phyloP scores from a whole-genome alignment of 2,329 filamentous ascomycete genomes.

The Aspergillus fumigatus region DNA sequence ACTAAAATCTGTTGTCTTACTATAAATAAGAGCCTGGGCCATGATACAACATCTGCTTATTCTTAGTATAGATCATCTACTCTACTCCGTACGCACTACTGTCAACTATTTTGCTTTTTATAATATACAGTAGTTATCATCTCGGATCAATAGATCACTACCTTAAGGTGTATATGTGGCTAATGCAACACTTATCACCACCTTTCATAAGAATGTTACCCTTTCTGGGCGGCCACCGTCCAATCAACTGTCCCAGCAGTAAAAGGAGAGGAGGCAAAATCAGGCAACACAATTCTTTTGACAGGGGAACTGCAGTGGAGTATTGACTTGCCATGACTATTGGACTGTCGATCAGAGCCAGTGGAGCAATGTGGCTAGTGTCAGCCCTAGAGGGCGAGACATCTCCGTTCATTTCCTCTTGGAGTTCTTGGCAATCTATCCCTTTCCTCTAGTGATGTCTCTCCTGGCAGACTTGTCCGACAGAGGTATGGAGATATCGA shows the following conservation, averaged over 20 bases:
- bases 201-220: neutral
- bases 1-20: neutral
- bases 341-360: neutral
- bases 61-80: neutral
- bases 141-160: too few species aligned
- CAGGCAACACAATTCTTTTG: slow-evolving; percentile 3
- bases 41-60: neutral
- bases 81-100: neutral
- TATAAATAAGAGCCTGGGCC: neutral
- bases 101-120: too few species aligned
- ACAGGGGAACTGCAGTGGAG: neutral
- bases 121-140: too few species aligned
- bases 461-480: neutral
- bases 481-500: neutral
- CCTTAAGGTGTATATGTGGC: too few species aligned
- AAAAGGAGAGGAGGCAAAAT: neutral
- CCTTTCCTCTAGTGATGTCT: neutral
- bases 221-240: neutral
- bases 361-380: neutral
- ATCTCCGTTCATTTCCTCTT: neutral
- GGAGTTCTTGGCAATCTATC: neutral
- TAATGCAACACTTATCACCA: too few species aligned
- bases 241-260: neutral
- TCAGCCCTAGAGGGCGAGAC: neutral
- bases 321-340: neutral